Conservation (phyloP, 345 rosid genomes). For the Ailanthus altissimus region DNA sequence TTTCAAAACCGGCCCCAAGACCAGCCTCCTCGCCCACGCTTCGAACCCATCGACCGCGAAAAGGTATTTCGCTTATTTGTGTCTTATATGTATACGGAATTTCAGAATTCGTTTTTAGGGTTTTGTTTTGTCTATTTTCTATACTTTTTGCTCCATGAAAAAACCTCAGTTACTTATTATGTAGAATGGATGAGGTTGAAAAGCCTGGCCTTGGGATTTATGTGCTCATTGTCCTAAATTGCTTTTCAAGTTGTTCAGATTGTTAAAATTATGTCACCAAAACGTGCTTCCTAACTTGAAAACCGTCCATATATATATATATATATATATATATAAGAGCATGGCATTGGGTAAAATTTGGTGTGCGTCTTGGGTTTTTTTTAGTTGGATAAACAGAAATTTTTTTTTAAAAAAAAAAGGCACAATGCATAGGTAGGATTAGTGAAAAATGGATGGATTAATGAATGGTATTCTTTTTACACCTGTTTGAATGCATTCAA, state of each 20-base stretch:
- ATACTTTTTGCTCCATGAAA: not conserved
- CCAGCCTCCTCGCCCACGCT: constrained; percentile 44
- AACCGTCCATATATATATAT: no score
- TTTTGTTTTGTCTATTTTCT: constrained; percentile 10
- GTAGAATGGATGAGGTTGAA: not conserved
- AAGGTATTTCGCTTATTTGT: constrained; percentile 43
- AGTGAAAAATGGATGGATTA: not conserved
- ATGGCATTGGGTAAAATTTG: not conserved
- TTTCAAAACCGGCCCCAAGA: not conserved
- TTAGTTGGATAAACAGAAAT: not conserved
- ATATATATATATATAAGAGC: no score
- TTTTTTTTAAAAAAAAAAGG: not conserved
- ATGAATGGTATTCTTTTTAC: not conserved
- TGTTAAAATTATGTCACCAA: not conserved
- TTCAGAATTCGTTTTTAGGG: constrained; percentile 19
- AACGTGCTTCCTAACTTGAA: no score
- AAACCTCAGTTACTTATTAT: not conserved
- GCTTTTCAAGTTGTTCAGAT: not conserved
- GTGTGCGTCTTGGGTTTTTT: not conserved
- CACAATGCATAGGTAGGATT: not conserved
- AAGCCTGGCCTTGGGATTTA: not conserved
- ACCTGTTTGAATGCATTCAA: not conserved
- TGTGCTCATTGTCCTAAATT: not conserved
- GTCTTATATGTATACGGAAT: constrained; percentile 1
- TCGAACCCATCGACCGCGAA: constrained; percentile 85